Evolutionary conservation across 148 eudicot genomes (phyloP).

Genomic region (Silene latifolia): DNA sequence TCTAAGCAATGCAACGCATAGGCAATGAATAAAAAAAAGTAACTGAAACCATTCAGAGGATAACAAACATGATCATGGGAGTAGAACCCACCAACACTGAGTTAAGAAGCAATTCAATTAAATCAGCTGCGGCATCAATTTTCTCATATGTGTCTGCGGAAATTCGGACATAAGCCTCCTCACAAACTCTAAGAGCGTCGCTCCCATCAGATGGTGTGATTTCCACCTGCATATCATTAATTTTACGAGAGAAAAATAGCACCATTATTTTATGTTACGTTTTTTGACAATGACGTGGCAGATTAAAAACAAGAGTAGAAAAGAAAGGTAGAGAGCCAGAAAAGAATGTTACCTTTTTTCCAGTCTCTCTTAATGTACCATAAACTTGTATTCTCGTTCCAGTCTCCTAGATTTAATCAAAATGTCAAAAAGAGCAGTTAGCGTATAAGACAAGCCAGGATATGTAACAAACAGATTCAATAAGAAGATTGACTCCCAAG

Average conservation of each 20-base stretch:
- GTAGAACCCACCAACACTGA: slow-evolving; percentile 62
- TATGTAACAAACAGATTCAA: slow-evolving; percentile 1
- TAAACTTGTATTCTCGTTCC: slow-evolving; percentile 77
- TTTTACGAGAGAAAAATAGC: slow-evolving; percentile 4
- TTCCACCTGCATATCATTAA: slow-evolving; percentile 43
- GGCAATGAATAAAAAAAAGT: not conserved
- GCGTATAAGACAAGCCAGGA: not conserved
- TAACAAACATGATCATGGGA: not conserved
- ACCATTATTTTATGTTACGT: not conserved
- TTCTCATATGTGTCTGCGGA: slow-evolving; percentile 86
- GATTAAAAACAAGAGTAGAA: not conserved
- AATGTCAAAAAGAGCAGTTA: not conserved
- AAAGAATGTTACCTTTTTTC: slow-evolving; percentile 41
- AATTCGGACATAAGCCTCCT: slow-evolving; percentile 64
- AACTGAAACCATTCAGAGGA: not conserved
- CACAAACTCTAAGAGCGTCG: slow-evolving; percentile 47
- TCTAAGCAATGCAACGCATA: slow-evolving; percentile 9
- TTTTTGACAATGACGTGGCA: not conserved
- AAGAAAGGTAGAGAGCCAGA: not conserved
- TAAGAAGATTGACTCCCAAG: not conserved
- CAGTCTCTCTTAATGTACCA: slow-evolving; percentile 51
- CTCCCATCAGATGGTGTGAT: slow-evolving; percentile 51
- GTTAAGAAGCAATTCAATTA: slow-evolving; percentile 65
- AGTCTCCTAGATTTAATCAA: slow-evolving; percentile 59
- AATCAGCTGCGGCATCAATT: slow-evolving; percentile 83